Base-by-base conservation (phyloP, 2,329 filamentous ascomycete genomes). In the Periconia sp. region DNA sequence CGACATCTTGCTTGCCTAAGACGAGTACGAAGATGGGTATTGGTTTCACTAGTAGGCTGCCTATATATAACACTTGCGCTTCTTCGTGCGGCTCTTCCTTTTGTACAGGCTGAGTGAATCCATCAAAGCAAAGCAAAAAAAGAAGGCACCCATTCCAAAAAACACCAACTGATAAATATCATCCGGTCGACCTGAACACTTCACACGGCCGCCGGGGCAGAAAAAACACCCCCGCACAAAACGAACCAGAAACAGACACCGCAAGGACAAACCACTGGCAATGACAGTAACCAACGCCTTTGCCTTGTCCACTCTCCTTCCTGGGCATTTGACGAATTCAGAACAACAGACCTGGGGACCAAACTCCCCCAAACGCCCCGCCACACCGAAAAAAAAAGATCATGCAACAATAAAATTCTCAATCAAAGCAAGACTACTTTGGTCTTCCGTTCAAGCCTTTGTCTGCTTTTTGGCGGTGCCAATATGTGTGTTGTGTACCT, bases 401-500 rank as follows among this genome's bases (percentile, higher is more conserved):
- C 43, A 31, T 23, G 17, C 11, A 23, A 19, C 17, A 44, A 23
- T 3, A 44, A 27, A 27, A 44, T 15, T 6, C 6, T 19, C 8
- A 44, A 44, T 5, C 19, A 17, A 35, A 33, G 44, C 2, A 23
- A 43, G 41, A 6, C 7, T 14, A 5, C 10, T 37, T 37, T 37
- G 11, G 11, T n/a, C 15, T 15, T 8, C 20, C 6, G 20, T n/a
- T 49, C 19, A 49, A 14, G 83, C 76, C 74, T 85, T 89, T 61
- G 85, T 86, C 49, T 85, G 86, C 56, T 86, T 85, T 78, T 89
- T 95, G 41, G 92, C 92, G 0, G 91, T 93, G 55, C 92, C 92
- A 64, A 96, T 95, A 64, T 96, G 91, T 23, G 92, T 96, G 71
- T 95, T 95, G 76, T 91, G 86, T 58, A 92, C 92, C 83, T 96